Evolutionary conservation across 2,329 filamentous ascomycete species (phyloP).

Genomic region (Gnomoniopsis sp.): DNA sequence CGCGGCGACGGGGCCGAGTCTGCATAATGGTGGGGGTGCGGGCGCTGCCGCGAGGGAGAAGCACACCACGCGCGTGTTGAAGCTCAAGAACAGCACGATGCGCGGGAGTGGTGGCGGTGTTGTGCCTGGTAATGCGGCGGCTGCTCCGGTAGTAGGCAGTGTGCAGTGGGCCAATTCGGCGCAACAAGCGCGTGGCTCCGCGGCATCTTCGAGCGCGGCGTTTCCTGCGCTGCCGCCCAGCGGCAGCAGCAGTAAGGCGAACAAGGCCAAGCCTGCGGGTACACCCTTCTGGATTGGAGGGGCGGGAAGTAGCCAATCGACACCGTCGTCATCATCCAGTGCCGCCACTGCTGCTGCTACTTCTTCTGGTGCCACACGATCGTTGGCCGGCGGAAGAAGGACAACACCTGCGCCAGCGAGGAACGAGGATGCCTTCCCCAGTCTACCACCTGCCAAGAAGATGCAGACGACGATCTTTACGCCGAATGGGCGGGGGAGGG

Average conservation of each 20-base stretch:
- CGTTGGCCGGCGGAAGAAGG: neutral
- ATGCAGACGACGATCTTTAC: slow-evolving; percentile 60
- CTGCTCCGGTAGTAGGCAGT: slow-evolving; percentile 16
- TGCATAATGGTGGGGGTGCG: slow-evolving; percentile 34
- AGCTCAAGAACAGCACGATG: slow-evolving; percentile 56
- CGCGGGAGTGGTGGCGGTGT: slow-evolving; percentile 30
- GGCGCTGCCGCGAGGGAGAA: slow-evolving; percentile 40
- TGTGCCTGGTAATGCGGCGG: slow-evolving; percentile 17
- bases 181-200: slow-evolving; percentile 10
- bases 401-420: slow-evolving; percentile 20
- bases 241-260: neutral
- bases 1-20: slow-evolving; percentile 60
- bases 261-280: neutral
- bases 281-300: slow-evolving; percentile 22
- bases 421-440: slow-evolving; percentile 69
- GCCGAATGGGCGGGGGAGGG: slow-evolving; percentile 45
- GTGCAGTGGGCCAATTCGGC: slow-evolving; percentile 11
- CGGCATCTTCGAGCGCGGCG: slow-evolving; percentile 29
- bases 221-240: slow-evolving; percentile 42
- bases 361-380: neutral
- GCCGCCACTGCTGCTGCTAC: too few relatives aligned
- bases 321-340: neutral
- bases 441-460: slow-evolving; percentile 75
- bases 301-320: slow-evolving; percentile 1
- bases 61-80: slow-evolving; percentile 53